Conservation (phyloP, 345 rosid species). For the Aquilaria sinensis region DNA sequence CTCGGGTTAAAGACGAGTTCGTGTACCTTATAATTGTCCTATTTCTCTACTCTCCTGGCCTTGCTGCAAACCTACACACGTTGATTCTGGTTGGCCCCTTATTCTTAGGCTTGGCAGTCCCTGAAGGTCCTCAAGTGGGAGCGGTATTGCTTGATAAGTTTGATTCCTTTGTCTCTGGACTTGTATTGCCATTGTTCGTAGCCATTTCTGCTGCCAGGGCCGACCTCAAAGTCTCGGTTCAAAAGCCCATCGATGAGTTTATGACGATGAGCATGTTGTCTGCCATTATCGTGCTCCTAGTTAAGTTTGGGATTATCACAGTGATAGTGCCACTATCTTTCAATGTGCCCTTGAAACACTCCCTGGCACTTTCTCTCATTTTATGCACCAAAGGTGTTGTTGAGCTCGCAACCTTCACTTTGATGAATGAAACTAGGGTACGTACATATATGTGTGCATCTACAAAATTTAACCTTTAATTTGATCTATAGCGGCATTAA, state of each 20-base stretch:
- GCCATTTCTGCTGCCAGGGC: conserved; percentile 19
- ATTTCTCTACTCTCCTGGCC: conserved; percentile 22
- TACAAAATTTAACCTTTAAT: not conserved
- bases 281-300: not conserved
- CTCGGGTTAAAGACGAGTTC: conserved; percentile 22
- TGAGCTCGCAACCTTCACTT: conserved; percentile 5
- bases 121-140: conserved; percentile 49
- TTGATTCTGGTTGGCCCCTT: conserved; percentile 29
- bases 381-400: conserved; percentile 16
- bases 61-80: conserved; percentile 16
- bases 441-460: not conserved
- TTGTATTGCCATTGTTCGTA: conserved; percentile 23
- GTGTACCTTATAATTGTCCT: conserved; percentile 18
- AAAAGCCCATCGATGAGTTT: not conserved
- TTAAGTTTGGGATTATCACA: not conserved
- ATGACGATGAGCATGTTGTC: not conserved
- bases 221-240: not conserved
- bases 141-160: conserved; percentile 33
- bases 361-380: conserved; percentile 4
- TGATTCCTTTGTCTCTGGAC: conserved; percentile 26
- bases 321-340: not conserved
- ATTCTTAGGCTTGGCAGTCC: conserved; percentile 37
- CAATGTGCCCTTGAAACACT: conserved; percentile 17
- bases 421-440: conserved; percentile 7
- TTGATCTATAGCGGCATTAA: not conserved